phyloP scores from a whole-genome alignment of 352 stramenopile genomes.

The Phytophthora sojae region DNA sequence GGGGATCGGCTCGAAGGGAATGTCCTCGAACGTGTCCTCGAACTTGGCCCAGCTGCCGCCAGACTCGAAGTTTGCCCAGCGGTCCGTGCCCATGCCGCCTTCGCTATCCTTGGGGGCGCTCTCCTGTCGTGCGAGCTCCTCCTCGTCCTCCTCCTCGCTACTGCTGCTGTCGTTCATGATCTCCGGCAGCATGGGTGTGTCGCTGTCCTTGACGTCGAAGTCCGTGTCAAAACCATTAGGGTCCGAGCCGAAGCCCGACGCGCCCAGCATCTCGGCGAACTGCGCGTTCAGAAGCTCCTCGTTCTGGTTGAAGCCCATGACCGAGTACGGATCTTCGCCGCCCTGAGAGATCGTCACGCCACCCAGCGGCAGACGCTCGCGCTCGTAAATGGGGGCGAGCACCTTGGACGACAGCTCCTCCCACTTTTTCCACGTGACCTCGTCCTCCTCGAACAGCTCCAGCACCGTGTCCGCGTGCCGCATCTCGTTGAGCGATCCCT shows the following conservation, averaged over 20 bases:
- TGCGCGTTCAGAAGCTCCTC: constrained; percentile 82
- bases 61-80: constrained; percentile 77
- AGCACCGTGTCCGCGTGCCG: constrained; percentile 83
- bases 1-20: constrained; percentile 62
- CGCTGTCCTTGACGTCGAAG: constrained; percentile 74
- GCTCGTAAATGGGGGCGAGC: constrained; percentile 79
- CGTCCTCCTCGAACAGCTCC: constrained; percentile 82
- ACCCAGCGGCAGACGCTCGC: constrained; percentile 78
- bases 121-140: constrained; percentile 57
- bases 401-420: constrained; percentile 77
- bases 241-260: constrained; percentile 65
- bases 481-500: constrained; percentile 83
- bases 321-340: constrained; percentile 77
- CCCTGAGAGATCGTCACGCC: constrained; percentile 62
- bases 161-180: constrained; percentile 91
- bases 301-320: constrained; percentile 78
- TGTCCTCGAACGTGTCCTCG: constrained; percentile 67
- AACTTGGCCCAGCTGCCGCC: constrained; percentile 74
- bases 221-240: constrained; percentile 74
- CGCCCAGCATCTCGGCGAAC: constrained; percentile 85
- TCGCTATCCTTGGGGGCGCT: constrained; percentile 24
- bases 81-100: constrained; percentile 27
- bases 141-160: constrained; percentile 85
- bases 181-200: constrained; percentile 82
- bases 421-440: constrained; percentile 80